Percentiles rank a stretch among this genome's conserved stretches.
These are phyloP conservation scores for Pestalotiopsis sp. DNA, from an alignment of 2,329 filamentous ascomycete species.

Conservation along the genomic window DNA sequence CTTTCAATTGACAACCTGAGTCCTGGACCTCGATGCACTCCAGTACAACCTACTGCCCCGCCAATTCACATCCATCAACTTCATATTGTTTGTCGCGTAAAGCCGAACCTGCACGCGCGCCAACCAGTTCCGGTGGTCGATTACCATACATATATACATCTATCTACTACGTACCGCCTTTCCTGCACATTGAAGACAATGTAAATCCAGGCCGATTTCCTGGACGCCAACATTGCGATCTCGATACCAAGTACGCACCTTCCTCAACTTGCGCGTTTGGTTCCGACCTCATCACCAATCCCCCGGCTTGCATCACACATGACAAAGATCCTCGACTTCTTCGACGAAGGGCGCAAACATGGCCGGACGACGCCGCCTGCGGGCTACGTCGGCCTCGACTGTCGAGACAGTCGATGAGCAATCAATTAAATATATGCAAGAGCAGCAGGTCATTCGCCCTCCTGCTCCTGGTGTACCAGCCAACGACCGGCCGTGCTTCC, in stretches of 20 bases:
- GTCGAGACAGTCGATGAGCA: slow-evolving; percentile 44
- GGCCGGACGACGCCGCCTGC: slow-evolving; percentile 37
- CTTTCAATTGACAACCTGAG: background rate
- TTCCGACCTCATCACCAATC: background rate
- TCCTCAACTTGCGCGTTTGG: background rate
- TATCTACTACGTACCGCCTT: background rate
- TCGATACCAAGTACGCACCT: background rate
- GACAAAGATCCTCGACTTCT: slow-evolving; percentile 18
- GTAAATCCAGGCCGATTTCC: background rate
- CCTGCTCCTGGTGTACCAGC: slow-evolving; percentile 35
- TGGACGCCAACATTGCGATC: background rate
- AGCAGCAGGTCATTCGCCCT: slow-evolving; percentile 40
- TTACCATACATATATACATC: background rate
- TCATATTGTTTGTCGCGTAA: slow-evolving; percentile 3
- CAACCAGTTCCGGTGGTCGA: background rate
- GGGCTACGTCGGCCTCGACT: slow-evolving; percentile 48
- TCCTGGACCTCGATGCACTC: background rate
- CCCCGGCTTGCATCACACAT: slow-evolving; percentile 34
- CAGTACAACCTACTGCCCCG: background rate
- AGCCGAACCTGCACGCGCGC: background rate
- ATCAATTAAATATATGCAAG: slow-evolving; percentile 33
- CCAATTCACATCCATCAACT: background rate
- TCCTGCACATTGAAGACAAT: background rate
- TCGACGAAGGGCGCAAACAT: slow-evolving; percentile 27
- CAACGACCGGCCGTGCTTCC: slow-evolving; percentile 64